Conservation (phyloP, 768 basidiomycete genomes). For the Neoboletus magnificus region DNA sequence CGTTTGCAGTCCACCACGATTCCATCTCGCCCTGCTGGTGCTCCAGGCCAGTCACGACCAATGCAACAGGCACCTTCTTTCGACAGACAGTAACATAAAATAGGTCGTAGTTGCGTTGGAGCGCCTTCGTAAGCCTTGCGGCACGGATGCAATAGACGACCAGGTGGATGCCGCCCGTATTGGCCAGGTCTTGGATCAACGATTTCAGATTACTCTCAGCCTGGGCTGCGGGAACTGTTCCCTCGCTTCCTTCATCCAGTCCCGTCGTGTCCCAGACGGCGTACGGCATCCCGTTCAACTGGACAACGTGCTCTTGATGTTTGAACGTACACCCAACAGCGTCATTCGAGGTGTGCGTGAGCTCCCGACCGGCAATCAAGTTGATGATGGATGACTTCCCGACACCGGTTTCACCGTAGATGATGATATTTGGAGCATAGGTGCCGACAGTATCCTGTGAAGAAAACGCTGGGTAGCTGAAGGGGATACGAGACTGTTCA, state of each 20-base stretch:
- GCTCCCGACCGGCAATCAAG: not conserved
- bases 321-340: slow-evolving; percentile 3
- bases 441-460: not conserved
- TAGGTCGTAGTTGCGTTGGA: slow-evolving; percentile 32
- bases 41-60: slow-evolving; percentile 38
- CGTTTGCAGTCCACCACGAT: slow-evolving; percentile 27
- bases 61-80: slow-evolving; percentile 31
- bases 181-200: not conserved
- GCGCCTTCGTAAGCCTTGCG: not conserved
- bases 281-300: not conserved
- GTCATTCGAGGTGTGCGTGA: not conserved
- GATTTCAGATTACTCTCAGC: not conserved
- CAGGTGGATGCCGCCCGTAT: not conserved
- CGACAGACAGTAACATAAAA: slow-evolving; percentile 33
- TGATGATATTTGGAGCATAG: slow-evolving; percentile 1
- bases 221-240: not conserved
- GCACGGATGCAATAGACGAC: not conserved
- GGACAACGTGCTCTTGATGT: not conserved
- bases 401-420: slow-evolving; percentile 2
- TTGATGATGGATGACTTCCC: slow-evolving; percentile 11
- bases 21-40: slow-evolving; percentile 19
- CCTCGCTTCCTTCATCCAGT: not conserved
- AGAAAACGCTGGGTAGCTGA: not conserved
- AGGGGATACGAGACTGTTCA: not conserved
- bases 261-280: slow-evolving; percentile 2